These are phyloP conservation scores for Phaeotremella fagi DNA, from an alignment of 768 basidiomycete species.

Conservation along the genomic window DNA sequence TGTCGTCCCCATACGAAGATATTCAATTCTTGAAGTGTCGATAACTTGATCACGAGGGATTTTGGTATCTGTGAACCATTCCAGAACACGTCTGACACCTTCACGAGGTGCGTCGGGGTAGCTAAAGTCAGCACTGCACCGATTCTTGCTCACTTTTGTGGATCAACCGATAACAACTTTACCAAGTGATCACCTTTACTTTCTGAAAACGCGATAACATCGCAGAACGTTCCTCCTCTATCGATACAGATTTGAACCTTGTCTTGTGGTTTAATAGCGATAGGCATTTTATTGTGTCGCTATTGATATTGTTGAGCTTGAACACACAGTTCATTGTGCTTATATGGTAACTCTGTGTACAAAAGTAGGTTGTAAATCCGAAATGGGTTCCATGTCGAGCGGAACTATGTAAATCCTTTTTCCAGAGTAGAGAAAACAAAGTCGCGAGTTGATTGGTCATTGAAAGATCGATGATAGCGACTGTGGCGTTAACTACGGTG, in stretches of 20 bases:
- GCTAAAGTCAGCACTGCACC: constrained; percentile 67
- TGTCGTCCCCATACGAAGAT: constrained; percentile 4
- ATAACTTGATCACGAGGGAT: constrained; percentile 65
- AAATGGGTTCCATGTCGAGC: too few relatives aligned
- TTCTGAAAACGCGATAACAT: constrained; percentile 25
- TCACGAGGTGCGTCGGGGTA: constrained; percentile 89
- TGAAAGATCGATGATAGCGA: too few relatives aligned
- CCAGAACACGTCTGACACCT: constrained; percentile 78
- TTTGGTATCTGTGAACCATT: constrained; percentile 63
- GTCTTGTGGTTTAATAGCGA: constrained; percentile 18
- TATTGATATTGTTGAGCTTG: too few relatives aligned
- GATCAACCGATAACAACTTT: constrained; percentile 22
- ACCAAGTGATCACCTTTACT: constrained; percentile 46
- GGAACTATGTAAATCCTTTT: too few relatives aligned
- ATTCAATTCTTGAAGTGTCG: constrained; percentile 40
- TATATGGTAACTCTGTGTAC: too few relatives aligned
- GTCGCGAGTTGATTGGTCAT: too few relatives aligned
- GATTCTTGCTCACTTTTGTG: constrained; percentile 16
- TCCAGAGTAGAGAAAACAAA: too few relatives aligned
- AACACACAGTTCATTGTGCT: too few relatives aligned
- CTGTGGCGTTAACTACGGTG: too few relatives aligned
- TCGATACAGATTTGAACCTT: constrained; percentile 30
- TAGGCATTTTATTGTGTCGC: constrained; percentile 17
- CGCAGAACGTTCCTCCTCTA: constrained; percentile 81
- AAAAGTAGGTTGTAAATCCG: too few relatives aligned